Percentiles rank a stretch among this genome's conserved stretches.
Conservation (phyloP, 2,329 filamentous ascomycete genomes). For the Madurella fahalii region DNA sequence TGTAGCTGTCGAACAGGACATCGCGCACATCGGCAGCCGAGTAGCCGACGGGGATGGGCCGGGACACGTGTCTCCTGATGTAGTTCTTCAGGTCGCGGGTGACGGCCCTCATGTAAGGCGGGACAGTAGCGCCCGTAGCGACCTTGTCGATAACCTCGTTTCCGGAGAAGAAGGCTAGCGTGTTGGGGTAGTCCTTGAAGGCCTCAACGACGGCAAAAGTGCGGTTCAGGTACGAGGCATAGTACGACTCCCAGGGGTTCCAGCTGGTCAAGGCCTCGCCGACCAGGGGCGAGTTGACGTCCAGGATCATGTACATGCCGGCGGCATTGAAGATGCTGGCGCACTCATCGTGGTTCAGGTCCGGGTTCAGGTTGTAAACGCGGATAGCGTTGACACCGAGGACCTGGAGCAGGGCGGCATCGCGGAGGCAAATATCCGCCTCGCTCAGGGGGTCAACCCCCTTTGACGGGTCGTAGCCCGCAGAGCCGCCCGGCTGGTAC, state of each 20-base stretch:
- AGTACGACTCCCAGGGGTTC: conserved; percentile 58
- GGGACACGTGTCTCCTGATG: conserved; percentile 65
- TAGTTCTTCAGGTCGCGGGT: conserved; percentile 79
- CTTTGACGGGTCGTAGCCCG: conserved; percentile 53
- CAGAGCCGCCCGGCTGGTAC: conserved; percentile 65
- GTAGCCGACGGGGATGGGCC: conserved; percentile 72
- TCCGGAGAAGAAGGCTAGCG: conserved; percentile 69
- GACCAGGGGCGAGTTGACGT: conserved; percentile 61
- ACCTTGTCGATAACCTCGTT: conserved; percentile 74
- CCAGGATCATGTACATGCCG: conserved; percentile 65
- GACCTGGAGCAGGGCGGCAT: conserved; percentile 62
- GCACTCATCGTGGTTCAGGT: conserved; percentile 63
- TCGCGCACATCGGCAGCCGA: conserved; percentile 74
- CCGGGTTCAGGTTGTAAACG: conserved; percentile 64
- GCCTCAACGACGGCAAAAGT: conserved; percentile 65
- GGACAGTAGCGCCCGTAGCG: conserved; percentile 54
- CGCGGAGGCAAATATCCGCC: conserved; percentile 54
- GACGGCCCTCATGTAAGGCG: conserved; percentile 70
- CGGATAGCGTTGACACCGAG: conserved; percentile 64
- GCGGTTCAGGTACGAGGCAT: conserved; percentile 57
- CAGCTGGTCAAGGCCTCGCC: conserved; percentile 54
- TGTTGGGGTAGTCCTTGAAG: conserved; percentile 64
- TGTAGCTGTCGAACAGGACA: conserved; percentile 69
- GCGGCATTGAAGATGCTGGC: conserved; percentile 65
- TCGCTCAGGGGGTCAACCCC: conserved; percentile 59